Conservation (phyloP, 1,284 basidiomycete genomes). For the Peniophora sp. region DNA sequence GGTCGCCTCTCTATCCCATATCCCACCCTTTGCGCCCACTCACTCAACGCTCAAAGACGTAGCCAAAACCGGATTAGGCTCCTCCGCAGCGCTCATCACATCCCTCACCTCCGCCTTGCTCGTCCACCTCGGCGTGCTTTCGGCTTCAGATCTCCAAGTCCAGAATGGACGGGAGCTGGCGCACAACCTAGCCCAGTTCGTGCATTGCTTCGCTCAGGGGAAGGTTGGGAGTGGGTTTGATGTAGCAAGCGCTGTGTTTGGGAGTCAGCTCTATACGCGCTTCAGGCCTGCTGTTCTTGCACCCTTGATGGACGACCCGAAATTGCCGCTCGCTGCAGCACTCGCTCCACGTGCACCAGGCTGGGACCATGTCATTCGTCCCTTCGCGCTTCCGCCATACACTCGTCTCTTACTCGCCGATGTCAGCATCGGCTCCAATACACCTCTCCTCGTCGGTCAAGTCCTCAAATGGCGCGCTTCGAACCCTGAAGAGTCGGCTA, state of each 20-base stretch:
- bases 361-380: constrained; percentile 62
- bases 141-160: constrained; percentile 17
- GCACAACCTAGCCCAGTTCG: constrained; percentile 93
- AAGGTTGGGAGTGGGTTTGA: constrained; percentile 99
- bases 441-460: constrained; percentile 84
- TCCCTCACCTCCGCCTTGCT: constrained; percentile 86
- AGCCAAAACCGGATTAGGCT: constrained; percentile 97
- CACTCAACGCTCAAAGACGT: constrained; percentile 68
- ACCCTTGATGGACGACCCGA: constrained; percentile 55
- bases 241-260: constrained; percentile 90
- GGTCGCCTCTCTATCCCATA: constrained; percentile 50
- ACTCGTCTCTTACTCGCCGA: constrained; percentile 85
- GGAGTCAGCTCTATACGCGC: constrained; percentile 88
- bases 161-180: constrained; percentile 45
- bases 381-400: constrained; percentile 75
- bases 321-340: constrained; percentile 31
- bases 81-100: constrained; percentile 94
- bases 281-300: constrained; percentile 74
- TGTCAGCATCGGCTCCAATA: constrained; percentile 90
- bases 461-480: constrained; percentile 83
- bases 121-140: constrained; percentile 56
- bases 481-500: constrained; percentile 46
- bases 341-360: constrained; percentile 52
- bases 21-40: constrained; percentile 73
- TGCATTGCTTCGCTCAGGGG: constrained; percentile 95